phyloP scores from a whole-genome alignment of 768 basidiomycete species.

The Tricholoma sp. region DNA sequence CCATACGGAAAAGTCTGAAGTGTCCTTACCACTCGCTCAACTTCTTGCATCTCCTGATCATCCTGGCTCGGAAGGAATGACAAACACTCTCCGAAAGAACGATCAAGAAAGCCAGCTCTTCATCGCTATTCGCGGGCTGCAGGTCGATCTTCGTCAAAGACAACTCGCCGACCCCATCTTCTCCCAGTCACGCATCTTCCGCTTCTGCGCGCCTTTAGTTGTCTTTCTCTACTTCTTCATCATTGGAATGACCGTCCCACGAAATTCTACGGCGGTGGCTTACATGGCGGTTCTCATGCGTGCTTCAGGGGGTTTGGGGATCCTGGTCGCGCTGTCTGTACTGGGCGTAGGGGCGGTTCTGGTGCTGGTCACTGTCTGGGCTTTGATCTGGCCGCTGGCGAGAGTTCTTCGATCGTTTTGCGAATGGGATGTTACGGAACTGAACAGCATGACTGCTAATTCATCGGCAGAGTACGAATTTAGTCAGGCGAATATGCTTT shows the following conservation, averaged over 20 bases:
- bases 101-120: background rate
- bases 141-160: background rate
- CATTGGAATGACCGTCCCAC: background rate
- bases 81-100: background rate
- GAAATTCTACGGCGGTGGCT: background rate
- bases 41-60: background rate
- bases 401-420: background rate
- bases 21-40: background rate
- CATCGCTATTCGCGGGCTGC: background rate
- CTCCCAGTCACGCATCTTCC: background rate
- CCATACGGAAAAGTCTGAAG: background rate
- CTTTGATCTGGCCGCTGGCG: background rate
- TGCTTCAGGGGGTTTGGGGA: background rate
- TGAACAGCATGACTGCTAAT: background rate
- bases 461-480: background rate
- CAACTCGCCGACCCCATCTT: background rate
- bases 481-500: background rate
- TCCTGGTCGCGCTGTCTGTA: background rate
- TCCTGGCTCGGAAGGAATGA: background rate
- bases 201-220: background rate
- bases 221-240: background rate
- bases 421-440: background rate
- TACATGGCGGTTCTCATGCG: background rate
- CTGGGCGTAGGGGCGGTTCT: background rate
- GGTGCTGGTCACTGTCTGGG: background rate